A percentile compares a stretch with the other conserved stretches of the same genome.
Conservation (phyloP, 106 monocot genomes). For the Platanthera zijinensis region DNA sequence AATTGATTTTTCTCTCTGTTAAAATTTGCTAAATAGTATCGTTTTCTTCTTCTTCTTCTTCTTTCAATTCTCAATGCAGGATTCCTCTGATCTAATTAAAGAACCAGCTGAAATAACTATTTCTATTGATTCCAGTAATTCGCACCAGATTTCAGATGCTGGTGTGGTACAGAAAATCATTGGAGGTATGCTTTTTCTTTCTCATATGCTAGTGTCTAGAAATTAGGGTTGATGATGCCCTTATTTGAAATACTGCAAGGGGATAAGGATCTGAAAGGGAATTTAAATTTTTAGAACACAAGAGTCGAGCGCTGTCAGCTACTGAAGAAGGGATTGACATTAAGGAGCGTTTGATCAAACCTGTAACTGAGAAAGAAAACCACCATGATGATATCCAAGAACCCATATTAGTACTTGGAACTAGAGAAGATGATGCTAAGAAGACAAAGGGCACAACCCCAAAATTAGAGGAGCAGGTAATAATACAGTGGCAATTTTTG, state of each 20-base stretch:
- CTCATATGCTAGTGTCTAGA: not conserved
- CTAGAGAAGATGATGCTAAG: not conserved
- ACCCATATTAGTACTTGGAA: conserved; percentile 1
- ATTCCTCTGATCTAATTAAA: conserved; percentile 17
- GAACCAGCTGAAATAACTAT: conserved; percentile 29
- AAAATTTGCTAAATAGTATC: not conserved
- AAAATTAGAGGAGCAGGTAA: not conserved
- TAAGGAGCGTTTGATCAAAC: conserved; percentile 11
- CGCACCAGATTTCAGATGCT: conserved; percentile 11
- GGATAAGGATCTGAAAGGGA: not conserved
- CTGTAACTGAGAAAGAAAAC: conserved; percentile 8
- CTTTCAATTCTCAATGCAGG: conserved; percentile 16
- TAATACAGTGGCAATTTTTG: not conserved
- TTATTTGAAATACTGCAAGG: not conserved
- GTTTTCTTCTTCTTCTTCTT: not conserved
- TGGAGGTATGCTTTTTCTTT: conserved; percentile 15
- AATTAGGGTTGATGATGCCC: not conserved
- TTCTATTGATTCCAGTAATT: conserved; percentile 20
- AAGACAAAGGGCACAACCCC: not conserved
- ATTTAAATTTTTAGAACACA: conserved; percentile 15
- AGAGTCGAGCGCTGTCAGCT: conserved; percentile 33
- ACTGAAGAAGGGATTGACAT: not conserved
- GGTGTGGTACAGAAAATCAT: not conserved
- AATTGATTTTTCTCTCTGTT: not conserved
- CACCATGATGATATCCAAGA: not conserved